These are phyloP conservation scores for Volvox africanus DNA, from an alignment of 139 green algal species.

Conservation along the genomic window DNA sequence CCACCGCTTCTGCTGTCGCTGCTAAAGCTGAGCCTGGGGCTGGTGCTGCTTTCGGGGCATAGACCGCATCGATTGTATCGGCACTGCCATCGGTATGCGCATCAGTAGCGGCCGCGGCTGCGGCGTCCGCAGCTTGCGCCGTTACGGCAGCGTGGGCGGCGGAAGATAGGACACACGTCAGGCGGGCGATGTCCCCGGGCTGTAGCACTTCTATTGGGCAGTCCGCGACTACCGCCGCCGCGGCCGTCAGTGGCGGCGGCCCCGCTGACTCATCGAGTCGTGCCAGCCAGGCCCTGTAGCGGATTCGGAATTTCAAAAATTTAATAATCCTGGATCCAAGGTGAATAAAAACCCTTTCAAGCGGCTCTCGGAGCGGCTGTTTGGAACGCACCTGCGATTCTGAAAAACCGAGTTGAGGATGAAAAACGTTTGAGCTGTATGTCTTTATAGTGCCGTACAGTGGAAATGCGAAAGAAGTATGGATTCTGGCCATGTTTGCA, in stretches of 20 bases:
- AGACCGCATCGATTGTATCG: neutral
- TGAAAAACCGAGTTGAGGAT: too few species aligned
- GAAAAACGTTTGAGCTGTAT: too few species aligned
- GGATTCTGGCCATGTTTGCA: too few species aligned
- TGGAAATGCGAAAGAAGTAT: too few species aligned
- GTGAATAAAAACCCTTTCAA: too few species aligned
- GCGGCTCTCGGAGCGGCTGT: too few species aligned
- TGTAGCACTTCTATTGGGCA: constrained; percentile 34
- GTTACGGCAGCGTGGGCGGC: neutral
- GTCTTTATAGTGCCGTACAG: too few species aligned
- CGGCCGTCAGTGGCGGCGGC: neutral
- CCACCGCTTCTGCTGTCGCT: neutral
- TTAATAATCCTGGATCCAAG: too few species aligned
- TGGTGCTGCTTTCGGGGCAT: neutral
- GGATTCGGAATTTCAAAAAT: too few species aligned
- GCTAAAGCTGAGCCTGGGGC: neutral
- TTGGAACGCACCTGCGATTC: too few species aligned
- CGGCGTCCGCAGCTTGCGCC: neutral
- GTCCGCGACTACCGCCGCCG: constrained; percentile 7
- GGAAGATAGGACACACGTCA: constrained; percentile 16
- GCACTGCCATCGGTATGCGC: neutral
- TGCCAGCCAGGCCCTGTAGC: constrained; percentile 41
- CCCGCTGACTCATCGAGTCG: constrained; percentile 14
- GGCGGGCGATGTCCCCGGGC: constrained; percentile 32
- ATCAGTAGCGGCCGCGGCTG: neutral